Evolutionary conservation across 495 filamentous ascomycete species (phyloP).

Genomic region (Penicillium turbatum): DNA sequence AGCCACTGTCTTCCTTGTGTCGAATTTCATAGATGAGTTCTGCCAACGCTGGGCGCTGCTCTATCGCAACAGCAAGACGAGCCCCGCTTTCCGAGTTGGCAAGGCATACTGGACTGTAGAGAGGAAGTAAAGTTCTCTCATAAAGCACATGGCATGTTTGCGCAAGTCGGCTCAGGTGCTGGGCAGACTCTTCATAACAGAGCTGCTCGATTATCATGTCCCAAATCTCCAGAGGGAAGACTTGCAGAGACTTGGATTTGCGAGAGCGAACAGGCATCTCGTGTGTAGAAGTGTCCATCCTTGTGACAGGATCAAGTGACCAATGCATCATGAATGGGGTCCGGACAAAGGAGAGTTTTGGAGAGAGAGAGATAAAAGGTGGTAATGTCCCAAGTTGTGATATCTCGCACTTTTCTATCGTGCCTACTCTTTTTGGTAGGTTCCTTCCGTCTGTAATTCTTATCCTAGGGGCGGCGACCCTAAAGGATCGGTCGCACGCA

Average conservation of each 20-base stretch:
- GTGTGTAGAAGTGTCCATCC: background rate
- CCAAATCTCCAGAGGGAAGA: constrained; percentile 2
- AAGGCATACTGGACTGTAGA: background rate
- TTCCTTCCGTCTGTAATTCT: too few relatives aligned
- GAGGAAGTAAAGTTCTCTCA: background rate
- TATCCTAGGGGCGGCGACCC: too few relatives aligned
- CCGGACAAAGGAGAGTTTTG: too few relatives aligned
- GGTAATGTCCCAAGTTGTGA: too few relatives aligned
- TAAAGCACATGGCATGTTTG: background rate
- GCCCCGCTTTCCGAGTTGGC: constrained; percentile 3
- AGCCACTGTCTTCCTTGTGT: constrained; percentile 1
- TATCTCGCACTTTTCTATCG: too few relatives aligned
- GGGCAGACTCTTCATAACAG: background rate
- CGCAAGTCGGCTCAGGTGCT: background rate
- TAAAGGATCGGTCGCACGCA: too few relatives aligned
- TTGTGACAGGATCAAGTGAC: too few relatives aligned
- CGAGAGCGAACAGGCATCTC: background rate
- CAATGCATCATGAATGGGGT: too few relatives aligned
- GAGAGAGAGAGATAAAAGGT: too few relatives aligned
- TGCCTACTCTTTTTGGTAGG: too few relatives aligned
- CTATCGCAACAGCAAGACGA: constrained; percentile 5
- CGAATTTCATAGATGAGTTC: background rate
- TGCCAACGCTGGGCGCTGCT: constrained; percentile 1
- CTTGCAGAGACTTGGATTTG: background rate
- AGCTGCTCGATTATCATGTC: constrained; percentile 3